Evolutionary conservation across 2,329 filamentous ascomycete genomes (phyloP).

Genomic region (Aureobasidium namibiae): DNA sequence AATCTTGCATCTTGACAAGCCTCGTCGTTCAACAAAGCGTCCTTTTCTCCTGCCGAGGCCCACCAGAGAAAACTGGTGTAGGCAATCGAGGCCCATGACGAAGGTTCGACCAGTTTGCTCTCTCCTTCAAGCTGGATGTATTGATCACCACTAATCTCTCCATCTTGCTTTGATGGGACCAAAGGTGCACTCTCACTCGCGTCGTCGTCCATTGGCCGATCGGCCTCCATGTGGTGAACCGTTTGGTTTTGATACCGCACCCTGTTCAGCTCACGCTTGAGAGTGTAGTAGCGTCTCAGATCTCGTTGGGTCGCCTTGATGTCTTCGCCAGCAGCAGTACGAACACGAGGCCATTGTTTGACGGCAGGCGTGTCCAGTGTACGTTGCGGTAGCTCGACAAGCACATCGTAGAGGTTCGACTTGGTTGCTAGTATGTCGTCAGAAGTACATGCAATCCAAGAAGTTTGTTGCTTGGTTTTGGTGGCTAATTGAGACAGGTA

Average conservation of each 20-base stretch:
- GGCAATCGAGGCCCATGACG: slow-evolving; percentile 62
- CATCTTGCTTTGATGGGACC: not conserved
- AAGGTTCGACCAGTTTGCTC: slow-evolving; percentile 42
- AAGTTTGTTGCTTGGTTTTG: slow-evolving; percentile 31
- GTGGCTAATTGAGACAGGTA: slow-evolving; percentile 57
- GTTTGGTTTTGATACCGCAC: slow-evolving; percentile 29
- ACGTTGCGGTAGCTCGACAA: slow-evolving; percentile 65
- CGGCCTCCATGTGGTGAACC: slow-evolving; percentile 20
- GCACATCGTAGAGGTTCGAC: slow-evolving; percentile 76
- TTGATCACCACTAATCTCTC: slow-evolving; percentile 15
- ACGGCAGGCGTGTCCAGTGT: slow-evolving; percentile 35
- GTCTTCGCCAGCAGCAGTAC: slow-evolving; percentile 51
- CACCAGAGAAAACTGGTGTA: slow-evolving; percentile 86
- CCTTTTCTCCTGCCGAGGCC: slow-evolving; percentile 72
- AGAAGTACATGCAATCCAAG: slow-evolving; percentile 93
- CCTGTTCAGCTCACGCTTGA: slow-evolving; percentile 52
- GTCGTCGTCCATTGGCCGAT: slow-evolving; percentile 14
- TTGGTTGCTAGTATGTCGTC: slow-evolving; percentile 89
- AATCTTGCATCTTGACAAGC: slow-evolving; percentile 41
- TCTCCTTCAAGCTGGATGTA: slow-evolving; percentile 19
- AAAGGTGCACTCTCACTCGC: slow-evolving; percentile 15
- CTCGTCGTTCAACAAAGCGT: slow-evolving; percentile 46
- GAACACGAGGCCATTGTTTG: slow-evolving; percentile 62
- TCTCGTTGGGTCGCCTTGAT: slow-evolving; percentile 88
- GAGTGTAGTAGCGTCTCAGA: slow-evolving; percentile 65